Percentiles rank a stretch among this genome's conserved stretches.
These are phyloP conservation scores for Penicillium canariense DNA, from an alignment of 495 filamentous ascomycete species.

Conservation along the genomic window DNA sequence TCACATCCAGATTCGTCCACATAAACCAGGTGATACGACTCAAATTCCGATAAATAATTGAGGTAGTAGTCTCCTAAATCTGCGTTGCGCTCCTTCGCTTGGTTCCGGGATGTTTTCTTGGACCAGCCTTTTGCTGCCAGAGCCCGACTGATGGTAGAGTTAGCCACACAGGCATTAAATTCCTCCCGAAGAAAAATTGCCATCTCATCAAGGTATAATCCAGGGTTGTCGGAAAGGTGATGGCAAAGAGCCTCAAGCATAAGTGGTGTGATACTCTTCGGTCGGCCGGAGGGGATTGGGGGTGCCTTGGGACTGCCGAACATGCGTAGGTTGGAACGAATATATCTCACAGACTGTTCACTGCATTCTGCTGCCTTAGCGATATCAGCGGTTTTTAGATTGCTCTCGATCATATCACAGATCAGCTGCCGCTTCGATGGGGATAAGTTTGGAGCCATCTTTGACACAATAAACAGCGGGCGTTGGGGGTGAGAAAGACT, in stretches of 20 bases:
- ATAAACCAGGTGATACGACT: neutral
- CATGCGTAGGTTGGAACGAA: constrained; percentile 28
- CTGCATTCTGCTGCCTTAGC: too few species aligned
- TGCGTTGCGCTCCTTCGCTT: constrained; percentile 5
- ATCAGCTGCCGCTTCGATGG: too few species aligned
- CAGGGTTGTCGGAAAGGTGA: neutral
- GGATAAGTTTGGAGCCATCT: too few species aligned
- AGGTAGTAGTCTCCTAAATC: neutral
- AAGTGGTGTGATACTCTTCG: neutral
- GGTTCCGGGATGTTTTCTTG: constrained; percentile 7
- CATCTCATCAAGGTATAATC: neutral
- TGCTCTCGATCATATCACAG: too few species aligned
- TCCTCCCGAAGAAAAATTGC: neutral
- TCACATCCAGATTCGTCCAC: constrained; percentile 36
- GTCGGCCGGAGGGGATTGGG: neutral
- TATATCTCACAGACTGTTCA: too few species aligned
- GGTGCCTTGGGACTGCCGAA: constrained; percentile 10
- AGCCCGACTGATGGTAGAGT: constrained; percentile 5
- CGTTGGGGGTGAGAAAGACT: too few species aligned
- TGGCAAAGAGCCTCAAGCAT: neutral
- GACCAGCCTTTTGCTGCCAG: constrained; percentile 12
- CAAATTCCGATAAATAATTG: neutral
- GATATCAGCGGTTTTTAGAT: too few species aligned
- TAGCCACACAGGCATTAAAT: constrained; percentile 4
- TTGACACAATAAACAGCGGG: too few species aligned